Evolutionary conservation across 495 filamentous ascomycete species (phyloP).

Genomic region (Penicillium egyptiacum): DNA sequence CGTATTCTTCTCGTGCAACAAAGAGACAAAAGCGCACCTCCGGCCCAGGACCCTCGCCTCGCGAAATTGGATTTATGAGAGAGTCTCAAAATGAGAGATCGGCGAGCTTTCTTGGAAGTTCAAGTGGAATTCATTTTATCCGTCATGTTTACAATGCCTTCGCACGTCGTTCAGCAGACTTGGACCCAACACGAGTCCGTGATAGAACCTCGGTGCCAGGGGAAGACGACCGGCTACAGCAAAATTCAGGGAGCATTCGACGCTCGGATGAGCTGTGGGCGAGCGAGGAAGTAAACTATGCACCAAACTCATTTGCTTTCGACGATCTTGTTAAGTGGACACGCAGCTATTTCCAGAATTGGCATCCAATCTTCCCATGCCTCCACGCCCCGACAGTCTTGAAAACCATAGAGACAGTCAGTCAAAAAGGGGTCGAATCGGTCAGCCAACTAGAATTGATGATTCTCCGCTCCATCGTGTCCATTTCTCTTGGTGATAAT

Average conservation of each 20-base stretch:
- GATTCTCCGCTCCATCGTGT: constrained; percentile 47
- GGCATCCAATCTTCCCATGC: constrained; percentile 51
- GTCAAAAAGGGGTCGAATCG: constrained; percentile 21
- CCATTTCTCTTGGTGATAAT: constrained; percentile 41
- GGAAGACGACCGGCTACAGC: constrained; percentile 46
- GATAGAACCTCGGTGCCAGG: constrained; percentile 44
- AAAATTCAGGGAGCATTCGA: constrained; percentile 10
- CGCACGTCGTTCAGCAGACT: constrained; percentile 39
- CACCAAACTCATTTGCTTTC: constrained; percentile 22
- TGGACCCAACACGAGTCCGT: constrained; percentile 28
- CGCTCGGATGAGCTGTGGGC: constrained; percentile 31
- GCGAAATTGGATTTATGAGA: constrained; percentile 44
- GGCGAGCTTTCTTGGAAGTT: constrained; percentile 48
- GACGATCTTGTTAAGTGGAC: constrained; percentile 42
- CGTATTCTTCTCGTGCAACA: constrained; percentile 19
- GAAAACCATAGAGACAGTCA: constrained; percentile 34
- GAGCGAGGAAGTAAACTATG: constrained; percentile 28
- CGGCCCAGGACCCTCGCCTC: constrained; percentile 27
- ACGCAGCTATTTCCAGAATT: constrained; percentile 46
- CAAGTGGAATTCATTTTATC: constrained; percentile 53
- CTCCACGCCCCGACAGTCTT: constrained; percentile 46
- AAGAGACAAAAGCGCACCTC: constrained; percentile 38
- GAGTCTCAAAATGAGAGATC: constrained; percentile 36
- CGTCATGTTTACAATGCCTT: constrained; percentile 48
- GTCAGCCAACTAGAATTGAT: constrained; percentile 32